Base-by-base conservation (phyloP, 352 stramenopile species). In the Globisporangium carolinianum region DNA sequence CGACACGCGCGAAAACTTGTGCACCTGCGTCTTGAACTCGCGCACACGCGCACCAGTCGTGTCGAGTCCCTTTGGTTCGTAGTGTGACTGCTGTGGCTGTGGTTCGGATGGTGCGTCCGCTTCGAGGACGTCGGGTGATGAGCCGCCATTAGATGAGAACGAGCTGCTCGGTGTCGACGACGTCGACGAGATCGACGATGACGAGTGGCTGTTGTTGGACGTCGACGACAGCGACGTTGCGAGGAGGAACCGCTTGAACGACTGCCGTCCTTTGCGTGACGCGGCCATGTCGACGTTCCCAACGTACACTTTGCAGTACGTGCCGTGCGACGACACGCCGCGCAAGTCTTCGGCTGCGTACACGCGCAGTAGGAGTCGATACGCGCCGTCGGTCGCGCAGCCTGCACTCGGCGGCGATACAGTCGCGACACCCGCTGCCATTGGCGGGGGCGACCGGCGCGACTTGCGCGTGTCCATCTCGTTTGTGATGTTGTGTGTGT, bases 231-330 rank as follows among this genome's bases (percentile, higher is more conserved):
- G 51, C 6, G 57, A 48, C 24, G 45, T 35, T 11, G 18, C 5
- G 35, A 58, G 58, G 36, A 66, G 35, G 14, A 68, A 57, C 17
- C 62, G 53, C 42, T 65, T 64, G 47, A 68, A 57, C 51, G 57
- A 68, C 58, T 66, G 62, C 18, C 58, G 60, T 39, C 60, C 43
- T 47, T 57, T 55, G 54, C 55, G 63, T 32, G 52, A 57, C 46
- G 41, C 55, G 14, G 77, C 66, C 65, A 85, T 78, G 45, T 86
- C 82, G 14, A 58, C 65, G 36, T 68, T 62, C n/a, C 71, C 75
- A 14, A 91, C 67, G 57, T 84, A 86, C 47, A 89, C 39, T 46
- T 88, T 88, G 62, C 79, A 89, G 71, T 87, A 89, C 5, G 72
- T 81, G 35, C 82, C 82, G 9, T 87, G 70, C n/a, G 68, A 85